Percentiles rank a stretch among this genome's conserved stretches.
These are phyloP conservation scores for Pholiota adiposa DNA, from an alignment of 1,284 basidiomycete genomes.

Conservation along the genomic window DNA sequence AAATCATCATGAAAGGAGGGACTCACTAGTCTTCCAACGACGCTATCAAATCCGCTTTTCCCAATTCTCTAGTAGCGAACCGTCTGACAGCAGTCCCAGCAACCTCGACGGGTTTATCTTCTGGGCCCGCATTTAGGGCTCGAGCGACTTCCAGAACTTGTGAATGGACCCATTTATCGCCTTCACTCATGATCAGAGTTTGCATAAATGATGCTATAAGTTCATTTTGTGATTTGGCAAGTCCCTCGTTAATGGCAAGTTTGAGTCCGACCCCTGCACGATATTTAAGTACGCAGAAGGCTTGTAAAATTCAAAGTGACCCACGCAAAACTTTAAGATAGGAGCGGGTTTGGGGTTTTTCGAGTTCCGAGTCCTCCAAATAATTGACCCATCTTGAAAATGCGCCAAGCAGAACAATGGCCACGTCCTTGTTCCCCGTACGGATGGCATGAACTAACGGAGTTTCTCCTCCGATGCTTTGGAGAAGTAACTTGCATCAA, in stretches of 20 bases:
- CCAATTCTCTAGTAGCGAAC: slow-evolving; percentile 78
- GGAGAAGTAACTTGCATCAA: slow-evolving; percentile 61
- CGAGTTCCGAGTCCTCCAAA: slow-evolving; percentile 71
- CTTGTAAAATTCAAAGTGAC: slow-evolving; percentile 25
- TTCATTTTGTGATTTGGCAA: slow-evolving; percentile 77
- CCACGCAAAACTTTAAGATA: slow-evolving; percentile 76
- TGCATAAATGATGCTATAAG: slow-evolving; percentile 83
- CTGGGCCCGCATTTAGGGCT: slow-evolving; percentile 63
- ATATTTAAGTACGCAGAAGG: slow-evolving; percentile 6
- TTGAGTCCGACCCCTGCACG: slow-evolving; percentile 75
- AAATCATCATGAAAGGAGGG: slow-evolving; percentile 25
- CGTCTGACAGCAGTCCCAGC: slow-evolving; percentile 70
- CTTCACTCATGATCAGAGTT: slow-evolving; percentile 85
- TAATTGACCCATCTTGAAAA: slow-evolving; percentile 83
- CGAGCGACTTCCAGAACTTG: slow-evolving; percentile 62
- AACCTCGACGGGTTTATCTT: slow-evolving; percentile 68
- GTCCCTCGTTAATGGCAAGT: slow-evolving; percentile 80
- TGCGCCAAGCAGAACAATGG: slow-evolving; percentile 76
- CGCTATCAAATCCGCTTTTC: slow-evolving; percentile 76
- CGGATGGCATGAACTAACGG: slow-evolving; percentile 83
- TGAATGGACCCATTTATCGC: slow-evolving; percentile 75
- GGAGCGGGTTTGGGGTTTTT: slow-evolving; percentile 63
- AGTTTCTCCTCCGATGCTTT: slow-evolving; percentile 74
- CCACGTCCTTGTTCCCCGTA: slow-evolving; percentile 76
- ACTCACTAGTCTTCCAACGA: slow-evolving; percentile 82